Percentiles rank a stretch among this genome's conserved stretches.
These are phyloP conservation scores for Nothopassalora personata DNA, from an alignment of 2,329 filamentous ascomycete genomes.

Conservation along the genomic window DNA sequence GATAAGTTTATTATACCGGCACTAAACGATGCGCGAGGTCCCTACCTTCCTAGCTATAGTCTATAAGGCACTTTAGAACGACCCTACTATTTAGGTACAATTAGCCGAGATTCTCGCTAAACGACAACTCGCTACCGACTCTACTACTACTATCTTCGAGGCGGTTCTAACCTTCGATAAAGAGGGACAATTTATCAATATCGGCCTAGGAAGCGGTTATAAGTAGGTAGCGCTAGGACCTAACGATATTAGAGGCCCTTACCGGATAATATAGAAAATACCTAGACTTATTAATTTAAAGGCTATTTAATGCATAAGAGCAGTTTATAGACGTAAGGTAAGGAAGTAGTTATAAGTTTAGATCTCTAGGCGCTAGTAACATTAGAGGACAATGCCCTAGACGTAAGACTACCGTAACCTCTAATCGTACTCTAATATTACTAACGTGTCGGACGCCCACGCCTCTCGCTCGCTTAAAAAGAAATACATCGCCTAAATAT, in stretches of 20 bases:
- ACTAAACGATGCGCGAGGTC: slow-evolving; percentile 23
- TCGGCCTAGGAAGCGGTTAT: slow-evolving; percentile 22
- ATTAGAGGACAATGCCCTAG: slow-evolving; percentile 27
- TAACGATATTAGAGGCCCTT: slow-evolving; percentile 24
- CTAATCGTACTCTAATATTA: no score
- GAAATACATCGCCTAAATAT: no score
- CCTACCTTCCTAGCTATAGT: slow-evolving; percentile 13
- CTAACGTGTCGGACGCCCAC: not conserved
- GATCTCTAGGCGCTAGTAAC: slow-evolving; percentile 18
- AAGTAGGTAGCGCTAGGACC: slow-evolving; percentile 25
- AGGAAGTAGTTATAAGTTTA: slow-evolving; percentile 20
- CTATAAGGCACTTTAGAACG: slow-evolving; percentile 6
- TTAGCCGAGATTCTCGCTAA: slow-evolving; percentile 6
- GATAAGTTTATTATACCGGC: slow-evolving; percentile 27
- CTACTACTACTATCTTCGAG: slow-evolving; percentile 20
- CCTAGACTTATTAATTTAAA: no score
- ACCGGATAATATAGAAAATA: no score
- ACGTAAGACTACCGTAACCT: not conserved
- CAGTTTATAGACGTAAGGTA: slow-evolving; percentile 19
- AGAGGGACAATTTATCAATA: slow-evolving; percentile 23
- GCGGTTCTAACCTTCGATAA: slow-evolving; percentile 22
- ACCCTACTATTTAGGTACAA: slow-evolving; percentile 8
- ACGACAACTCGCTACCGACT: slow-evolving; percentile 13
- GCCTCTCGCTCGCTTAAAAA: no score
- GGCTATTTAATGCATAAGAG: slow-evolving; percentile 24